Evolutionary conservation across 768 basidiomycete species (phyloP).

Genomic region (Boletus tomentosulus): DNA sequence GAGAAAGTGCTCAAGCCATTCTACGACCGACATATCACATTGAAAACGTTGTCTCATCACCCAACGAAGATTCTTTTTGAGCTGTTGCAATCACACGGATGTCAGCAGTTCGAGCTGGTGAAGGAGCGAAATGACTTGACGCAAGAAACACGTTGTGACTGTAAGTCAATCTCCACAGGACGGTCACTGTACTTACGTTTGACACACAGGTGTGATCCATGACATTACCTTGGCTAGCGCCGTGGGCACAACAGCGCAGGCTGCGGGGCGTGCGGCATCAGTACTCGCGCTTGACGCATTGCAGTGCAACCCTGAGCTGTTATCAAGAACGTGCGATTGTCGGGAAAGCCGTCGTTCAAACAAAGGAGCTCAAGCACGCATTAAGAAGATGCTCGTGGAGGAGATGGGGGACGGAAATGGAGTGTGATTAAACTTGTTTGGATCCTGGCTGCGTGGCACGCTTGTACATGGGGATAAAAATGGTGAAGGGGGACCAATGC

Average conservation of each 20-base stretch:
- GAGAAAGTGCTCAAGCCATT: slow-evolving; percentile 69
- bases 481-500: background rate
- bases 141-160: slow-evolving; percentile 44
- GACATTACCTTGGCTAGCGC: slow-evolving; percentile 58
- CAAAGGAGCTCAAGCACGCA: slow-evolving; percentile 37
- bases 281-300: slow-evolving; percentile 65
- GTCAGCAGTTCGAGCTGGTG: slow-evolving; percentile 57
- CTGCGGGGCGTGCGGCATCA: slow-evolving; percentile 60
- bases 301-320: slow-evolving; percentile 57
- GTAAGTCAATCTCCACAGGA: slow-evolving; percentile 34
- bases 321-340: slow-evolving; percentile 68
- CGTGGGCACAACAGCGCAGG: slow-evolving; percentile 44
- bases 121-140: slow-evolving; percentile 43
- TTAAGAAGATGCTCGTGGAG: slow-evolving; percentile 27
- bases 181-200: slow-evolving; percentile 15
- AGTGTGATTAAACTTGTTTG: slow-evolving; percentile 6
- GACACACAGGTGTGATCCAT: slow-evolving; percentile 59
- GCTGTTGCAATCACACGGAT: slow-evolving; percentile 66
- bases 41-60: slow-evolving; percentile 70
- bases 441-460: background rate
- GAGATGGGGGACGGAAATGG: slow-evolving; percentile 20
- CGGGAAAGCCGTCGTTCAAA: slow-evolving; percentile 33
- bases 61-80: slow-evolving; percentile 75
- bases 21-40: slow-evolving; percentile 68
- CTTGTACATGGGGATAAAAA: slow-evolving; percentile 6